phyloP scores from a whole-genome alignment of 441 rosid species.

The Erodium texanum region DNA sequence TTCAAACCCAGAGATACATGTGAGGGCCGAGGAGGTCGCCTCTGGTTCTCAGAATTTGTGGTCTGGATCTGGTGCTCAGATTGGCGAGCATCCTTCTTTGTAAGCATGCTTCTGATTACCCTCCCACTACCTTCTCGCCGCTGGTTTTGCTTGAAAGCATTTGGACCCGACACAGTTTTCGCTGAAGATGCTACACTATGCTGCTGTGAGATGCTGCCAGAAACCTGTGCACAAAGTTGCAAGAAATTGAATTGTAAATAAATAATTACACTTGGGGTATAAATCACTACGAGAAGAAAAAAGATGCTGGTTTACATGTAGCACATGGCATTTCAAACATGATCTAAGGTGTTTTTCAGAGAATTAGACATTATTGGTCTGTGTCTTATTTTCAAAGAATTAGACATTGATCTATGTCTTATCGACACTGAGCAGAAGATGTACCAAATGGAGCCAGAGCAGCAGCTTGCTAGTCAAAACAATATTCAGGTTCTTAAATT shows the following conservation, averaged over 20 bases:
- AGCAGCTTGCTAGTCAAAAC: background rate
- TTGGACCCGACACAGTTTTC: conserved; percentile 22
- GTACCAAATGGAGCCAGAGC: background rate
- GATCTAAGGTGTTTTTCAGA: too few species aligned
- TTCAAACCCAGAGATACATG: conserved; percentile 19
- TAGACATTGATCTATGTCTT: background rate
- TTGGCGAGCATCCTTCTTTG: conserved; percentile 33
- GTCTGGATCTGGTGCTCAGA: conserved; percentile 38
- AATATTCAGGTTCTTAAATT: background rate
- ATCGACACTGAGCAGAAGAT: background rate
- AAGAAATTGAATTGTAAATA: background rate
- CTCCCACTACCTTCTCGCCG: conserved; percentile 40
- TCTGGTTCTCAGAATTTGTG: conserved; percentile 32
- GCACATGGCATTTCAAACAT: background rate
- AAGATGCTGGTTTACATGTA: background rate
- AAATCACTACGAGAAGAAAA: background rate
- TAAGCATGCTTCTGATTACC: conserved; percentile 42
- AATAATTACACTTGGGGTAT: background rate
- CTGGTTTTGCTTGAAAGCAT: conserved; percentile 31
- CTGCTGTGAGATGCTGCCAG: conserved; percentile 24
- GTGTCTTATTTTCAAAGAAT: too few species aligned
- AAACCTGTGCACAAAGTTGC: conserved; percentile 19
- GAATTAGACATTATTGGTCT: too few species aligned
- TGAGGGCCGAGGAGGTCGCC: conserved; percentile 33
- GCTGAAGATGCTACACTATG: conserved; percentile 26